These are phyloP conservation scores for Rhodomyrtus psidioides DNA, from an alignment of 441 rosid genomes.

Conservation along the genomic window DNA sequence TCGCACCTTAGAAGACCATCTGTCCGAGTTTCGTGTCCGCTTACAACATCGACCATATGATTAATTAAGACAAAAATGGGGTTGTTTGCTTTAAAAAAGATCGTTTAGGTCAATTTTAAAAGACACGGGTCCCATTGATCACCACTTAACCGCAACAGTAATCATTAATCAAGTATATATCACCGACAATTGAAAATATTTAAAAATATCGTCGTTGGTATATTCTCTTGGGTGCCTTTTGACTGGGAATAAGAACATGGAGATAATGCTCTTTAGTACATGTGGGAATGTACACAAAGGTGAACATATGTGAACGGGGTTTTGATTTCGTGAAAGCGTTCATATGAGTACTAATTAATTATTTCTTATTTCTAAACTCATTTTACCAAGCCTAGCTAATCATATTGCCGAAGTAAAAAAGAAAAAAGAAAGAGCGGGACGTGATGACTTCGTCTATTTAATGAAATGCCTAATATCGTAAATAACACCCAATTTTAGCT, in stretches of 20 bases:
- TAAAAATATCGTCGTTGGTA: background rate
- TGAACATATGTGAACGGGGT: too few species aligned
- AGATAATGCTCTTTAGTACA: background rate
- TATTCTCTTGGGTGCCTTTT: background rate
- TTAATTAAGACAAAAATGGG: background rate
- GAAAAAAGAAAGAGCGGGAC: background rate
- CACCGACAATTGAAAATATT: background rate
- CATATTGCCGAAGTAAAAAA: background rate
- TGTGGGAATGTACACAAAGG: too few species aligned
- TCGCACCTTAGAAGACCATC: background rate
- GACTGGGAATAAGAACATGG: background rate
- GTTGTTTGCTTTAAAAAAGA: background rate
- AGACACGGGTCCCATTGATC: background rate
- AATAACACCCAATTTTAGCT: too few species aligned
- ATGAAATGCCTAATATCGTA: background rate
- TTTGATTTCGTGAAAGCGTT: background rate
- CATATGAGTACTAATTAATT: background rate
- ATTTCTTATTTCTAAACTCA: background rate
- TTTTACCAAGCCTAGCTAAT: background rate
- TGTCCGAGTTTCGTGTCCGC: background rate
- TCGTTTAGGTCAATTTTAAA: background rate
- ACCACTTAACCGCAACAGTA: background rate
- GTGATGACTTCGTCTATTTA: background rate
- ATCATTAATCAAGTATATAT: background rate
- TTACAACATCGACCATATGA: background rate